Base-by-base conservation (phyloP, 108 stramenopile genomes). In the Pseudonitzschia delicatissima region DNA sequence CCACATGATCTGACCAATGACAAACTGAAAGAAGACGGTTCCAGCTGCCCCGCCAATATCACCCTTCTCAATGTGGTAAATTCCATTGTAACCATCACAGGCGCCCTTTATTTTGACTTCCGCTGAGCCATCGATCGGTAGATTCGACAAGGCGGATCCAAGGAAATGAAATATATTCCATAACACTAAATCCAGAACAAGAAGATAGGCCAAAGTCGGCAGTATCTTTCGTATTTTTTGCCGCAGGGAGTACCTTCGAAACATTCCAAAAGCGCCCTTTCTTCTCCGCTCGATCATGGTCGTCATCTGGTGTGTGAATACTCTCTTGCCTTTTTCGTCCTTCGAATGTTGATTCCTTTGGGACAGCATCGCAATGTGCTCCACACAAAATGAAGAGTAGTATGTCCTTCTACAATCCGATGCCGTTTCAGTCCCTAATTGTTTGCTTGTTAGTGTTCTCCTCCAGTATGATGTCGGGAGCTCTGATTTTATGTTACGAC, bases 11-110 rank as follows among this genome's bases (percentile, higher is more conserved):
- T 77, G 78, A 36, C 77, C 79, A 50, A 84, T 62, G 4, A 84
- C 78, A 58, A 77, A 80, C 42, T 84, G 82, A 69, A 84, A 80
- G 53, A 84, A 80, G 18, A 80, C 51, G 12, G 82, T 84, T 2
- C 79, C 82, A 42, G 71, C 78, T 0, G 78, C 82, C 8, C 79
- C 79, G 5, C 78, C 76, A 15, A 73, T 72, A 42, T 80, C 82
- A 7, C 77, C 77, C 52, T 71, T 79, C 52, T 68, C 67, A 61
- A 83, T 73, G 49, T 78, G 82, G 42, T 79, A 77, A 15, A 84
- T 71, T 18, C 82, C 82, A 7, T 72, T 23, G 35, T 77, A 80
- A 8, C 78, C 79, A 44, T 80, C 69, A 47, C 82, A 83, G 20
- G 77, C 81, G 31, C 64, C 26, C 15, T 27, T 33, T 5, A 11